Evolutionary conservation across 2,329 filamentous ascomycete species (phyloP), one percentile per base, ranked within the genome.

Genomic region (Cercospora sojina): DNA sequence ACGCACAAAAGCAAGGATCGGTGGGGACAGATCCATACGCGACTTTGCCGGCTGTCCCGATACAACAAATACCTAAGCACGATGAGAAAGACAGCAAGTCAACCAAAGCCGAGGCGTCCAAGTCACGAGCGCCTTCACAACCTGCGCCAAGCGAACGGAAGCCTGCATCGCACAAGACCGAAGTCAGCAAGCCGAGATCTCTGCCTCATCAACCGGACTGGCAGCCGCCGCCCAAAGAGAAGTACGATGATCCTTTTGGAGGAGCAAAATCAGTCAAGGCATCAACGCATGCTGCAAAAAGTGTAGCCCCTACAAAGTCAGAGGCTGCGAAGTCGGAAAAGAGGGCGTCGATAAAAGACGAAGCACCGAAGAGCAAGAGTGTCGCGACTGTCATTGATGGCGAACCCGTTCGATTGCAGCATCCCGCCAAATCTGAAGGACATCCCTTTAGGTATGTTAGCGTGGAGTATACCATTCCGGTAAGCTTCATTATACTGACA

Each of bases 101-200:
- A 3, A 62, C 60, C 6, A 62, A 62, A 38, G 60, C 60, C 6
- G 60, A 62, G 31, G 27, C 60, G 6, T 20, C 53, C 9, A 64
- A 64, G 47, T 49, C 62, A 29, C 23, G 62, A 58, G 62, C 62
- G 16, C 51, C 53, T 32, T 64, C 62, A 18, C 62, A 64, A 16
- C 32, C 51, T 32, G 29, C 51, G 13, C 20, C 62, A 25, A 64
- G 27, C 49, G 62, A 51, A 35, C 23, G 55, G 18, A 64, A 31
- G 31, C 60, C 60, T 38, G 35, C 60, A 16, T 62, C 60, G 32
- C 35, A 49, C 20, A 56, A 62, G 47, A 62, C 49, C 23, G 60
- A 56, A 32, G 49, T 38, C 12, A 32, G 43, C 12, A 55, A 53
- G 31, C 23, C 29, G 16, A 62, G 29, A 38, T 35, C 35, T 23